A percentile compares a stretch with the other conserved stretches of the same genome.
These are phyloP conservation scores for Penicillium rolfsii DNA, from an alignment of 2,329 filamentous ascomycete species.

Conservation along the genomic window DNA sequence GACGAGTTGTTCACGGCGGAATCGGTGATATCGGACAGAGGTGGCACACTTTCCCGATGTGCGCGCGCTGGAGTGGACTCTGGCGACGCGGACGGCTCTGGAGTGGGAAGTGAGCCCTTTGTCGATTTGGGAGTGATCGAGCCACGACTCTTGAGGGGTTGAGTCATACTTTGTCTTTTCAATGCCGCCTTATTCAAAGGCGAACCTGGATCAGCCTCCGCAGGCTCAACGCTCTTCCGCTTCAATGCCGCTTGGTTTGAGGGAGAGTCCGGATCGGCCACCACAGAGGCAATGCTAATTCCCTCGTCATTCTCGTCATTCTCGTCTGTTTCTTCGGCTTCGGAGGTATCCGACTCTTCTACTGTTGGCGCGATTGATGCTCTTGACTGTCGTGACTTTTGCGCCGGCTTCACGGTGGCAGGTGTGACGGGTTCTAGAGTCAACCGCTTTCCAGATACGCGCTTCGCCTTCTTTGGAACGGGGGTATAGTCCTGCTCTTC, in stretches of 20 bases:
- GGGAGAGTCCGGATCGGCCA: constrained; percentile 56
- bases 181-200: constrained; percentile 63
- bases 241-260: constrained; percentile 52
- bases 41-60: constrained; percentile 55
- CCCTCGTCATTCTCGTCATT: constrained; percentile 43
- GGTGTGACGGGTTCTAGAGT: constrained; percentile 55
- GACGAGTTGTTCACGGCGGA: constrained; percentile 64
- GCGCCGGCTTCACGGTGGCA: constrained; percentile 34
- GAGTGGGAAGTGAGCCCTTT: constrained; percentile 51
- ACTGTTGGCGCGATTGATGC: constrained; percentile 28
- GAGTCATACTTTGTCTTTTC: constrained; percentile 67
- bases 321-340: constrained; percentile 57
- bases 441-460: constrained; percentile 60
- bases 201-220: constrained; percentile 55
- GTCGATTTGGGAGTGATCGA: constrained; percentile 46
- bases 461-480: constrained; percentile 63
- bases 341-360: constrained; percentile 61
- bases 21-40: constrained; percentile 74
- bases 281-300: constrained; percentile 36
- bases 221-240: constrained; percentile 37
- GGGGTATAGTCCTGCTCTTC: constrained; percentile 84
- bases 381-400: constrained; percentile 49
- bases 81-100: constrained; percentile 58
- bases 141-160: constrained; percentile 46
- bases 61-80: constrained; percentile 44